These are phyloP conservation scores for Microcos paniculata DNA, from an alignment of 345 rosid genomes.

Conservation along the genomic window DNA sequence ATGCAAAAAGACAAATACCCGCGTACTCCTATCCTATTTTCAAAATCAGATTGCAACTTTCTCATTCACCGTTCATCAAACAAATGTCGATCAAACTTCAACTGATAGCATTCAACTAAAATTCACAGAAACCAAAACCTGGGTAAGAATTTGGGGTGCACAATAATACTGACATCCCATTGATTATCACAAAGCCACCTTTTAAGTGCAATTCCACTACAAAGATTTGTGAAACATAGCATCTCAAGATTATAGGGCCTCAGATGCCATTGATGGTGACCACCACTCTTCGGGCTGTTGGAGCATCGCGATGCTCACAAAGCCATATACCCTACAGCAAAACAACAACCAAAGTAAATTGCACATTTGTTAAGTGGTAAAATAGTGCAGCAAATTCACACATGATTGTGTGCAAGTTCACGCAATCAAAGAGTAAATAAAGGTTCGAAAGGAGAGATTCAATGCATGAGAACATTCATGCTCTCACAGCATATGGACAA, in stretches of 20 bases:
- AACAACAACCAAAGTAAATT: background rate
- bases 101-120: background rate
- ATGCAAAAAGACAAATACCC: no score
- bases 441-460: background rate
- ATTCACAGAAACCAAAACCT: background rate
- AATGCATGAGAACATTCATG: background rate
- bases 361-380: background rate
- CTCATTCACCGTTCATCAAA: background rate
- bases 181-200: background rate
- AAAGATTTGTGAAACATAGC: no score
- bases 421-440: background rate
- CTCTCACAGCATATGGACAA: background rate
- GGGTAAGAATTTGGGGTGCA: background rate
- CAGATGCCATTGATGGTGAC: constrained; percentile 78
- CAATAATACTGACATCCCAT: background rate
- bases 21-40: no score
- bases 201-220: background rate
- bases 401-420: background rate
- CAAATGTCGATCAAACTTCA: no score
- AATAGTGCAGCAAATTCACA: background rate
- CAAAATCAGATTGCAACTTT: no score
- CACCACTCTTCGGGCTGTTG: constrained; percentile 77
- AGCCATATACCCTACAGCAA: constrained; percentile 88
- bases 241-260: no score
- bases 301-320: constrained; percentile 89